Percentiles rank a stretch among this genome's conserved stretches.
These are phyloP conservation scores for Kandelia obovata DNA, from an alignment of 345 rosid genomes.

Conservation along the genomic window DNA sequence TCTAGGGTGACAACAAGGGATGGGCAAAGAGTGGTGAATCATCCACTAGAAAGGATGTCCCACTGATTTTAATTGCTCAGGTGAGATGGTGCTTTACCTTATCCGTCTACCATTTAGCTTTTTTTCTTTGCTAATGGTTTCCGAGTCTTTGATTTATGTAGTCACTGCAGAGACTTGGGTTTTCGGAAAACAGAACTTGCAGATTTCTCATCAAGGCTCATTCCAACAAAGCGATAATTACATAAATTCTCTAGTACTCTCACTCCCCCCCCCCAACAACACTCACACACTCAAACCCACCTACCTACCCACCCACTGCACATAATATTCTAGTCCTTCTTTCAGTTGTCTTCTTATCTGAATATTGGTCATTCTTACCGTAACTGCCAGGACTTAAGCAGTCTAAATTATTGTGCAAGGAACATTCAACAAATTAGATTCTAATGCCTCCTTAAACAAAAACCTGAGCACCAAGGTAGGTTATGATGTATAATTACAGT, in stretches of 20 bases:
- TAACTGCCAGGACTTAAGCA: too few species aligned
- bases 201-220: slow-evolving; percentile 49
- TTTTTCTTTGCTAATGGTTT: not conserved
- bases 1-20: slow-evolving; percentile 84
- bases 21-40: slow-evolving; percentile 65
- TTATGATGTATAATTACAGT: too few species aligned
- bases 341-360: not conserved
- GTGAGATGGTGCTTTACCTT: slow-evolving; percentile 21
- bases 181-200: slow-evolving; percentile 28
- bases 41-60: slow-evolving; percentile 53
- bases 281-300: not conserved
- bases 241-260: slow-evolving; percentile 37
- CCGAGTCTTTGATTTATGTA: not conserved
- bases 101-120: not conserved
- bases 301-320: too few species aligned
- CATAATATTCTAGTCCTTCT: not conserved
- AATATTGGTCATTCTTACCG: not conserved
- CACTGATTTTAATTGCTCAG: slow-evolving; percentile 52
- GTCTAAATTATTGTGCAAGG: too few species aligned
- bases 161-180: not conserved
- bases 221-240: slow-evolving; percentile 34
- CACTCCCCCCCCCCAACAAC: slow-evolving; percentile 3
- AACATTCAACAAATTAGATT: too few species aligned
- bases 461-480: too few species aligned
- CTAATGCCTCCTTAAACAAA: too few species aligned